Evolutionary conservation across 2,329 filamentous ascomycete species (phyloP), one percentile per base, ranked within the genome.

Genomic region (Pleurostoma richardsiae): DNA sequence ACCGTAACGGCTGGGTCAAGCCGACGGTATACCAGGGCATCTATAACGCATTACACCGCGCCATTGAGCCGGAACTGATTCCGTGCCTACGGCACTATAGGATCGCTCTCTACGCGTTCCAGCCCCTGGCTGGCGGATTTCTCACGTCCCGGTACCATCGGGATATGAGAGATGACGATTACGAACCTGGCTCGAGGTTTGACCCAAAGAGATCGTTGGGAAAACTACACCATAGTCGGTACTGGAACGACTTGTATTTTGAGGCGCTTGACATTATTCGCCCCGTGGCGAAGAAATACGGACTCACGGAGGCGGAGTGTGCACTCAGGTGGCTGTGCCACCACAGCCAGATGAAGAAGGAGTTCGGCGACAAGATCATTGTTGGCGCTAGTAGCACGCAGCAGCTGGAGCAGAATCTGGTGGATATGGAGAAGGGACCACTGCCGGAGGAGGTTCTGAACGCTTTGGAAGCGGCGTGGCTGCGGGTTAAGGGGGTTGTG

Each of bases 391-490:
- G 71, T 47, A 70, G 65, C 43, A 55, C 66, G 36, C 60, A 65
- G 29, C 73, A 79, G 53, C 60, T 78, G 29, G 64, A 71, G 49
- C 61, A 67, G 48, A 78, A 78, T 45, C 52, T 79, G 39, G 59
- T 66, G 30, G 65, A 65, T 42, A 54, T 78, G 4, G 70, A 77
- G 55, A 71, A 72, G 71, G 81, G 84, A 0, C 83, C 83, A 0
- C 62, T 90, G 45, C 85, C 85, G 0, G 76, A 85, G 5, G 84
- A 88, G 30, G 80, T 90, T 11, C 71, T 90, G 10, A 66, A 82
- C 54, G 77, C 76, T 7, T 70, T 95, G 51, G 88, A 95, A 56
- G 70, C 86, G 61, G 88, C 86, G 4, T 95, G 89, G 89, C 53
- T 73, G 55, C 70, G 84, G 19, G 72, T 78, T 10, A 90, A 89